Conservation (phyloP, 495 filamentous ascomycete genomes). For the Daldinia vernicosa region DNA sequence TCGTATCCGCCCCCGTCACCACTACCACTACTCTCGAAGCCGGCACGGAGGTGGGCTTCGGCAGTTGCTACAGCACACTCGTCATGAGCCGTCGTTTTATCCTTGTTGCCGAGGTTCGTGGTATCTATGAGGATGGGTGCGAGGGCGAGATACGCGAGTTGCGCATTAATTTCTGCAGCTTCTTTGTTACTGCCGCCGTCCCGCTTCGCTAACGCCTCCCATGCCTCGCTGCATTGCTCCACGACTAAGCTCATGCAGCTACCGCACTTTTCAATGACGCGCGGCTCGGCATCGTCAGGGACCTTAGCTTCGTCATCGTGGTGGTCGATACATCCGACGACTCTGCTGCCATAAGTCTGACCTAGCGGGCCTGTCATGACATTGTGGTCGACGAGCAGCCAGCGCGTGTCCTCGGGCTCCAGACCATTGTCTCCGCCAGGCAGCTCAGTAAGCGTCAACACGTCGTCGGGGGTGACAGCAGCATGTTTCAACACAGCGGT, state of each 20-base stretch:
- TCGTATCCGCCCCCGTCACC: conserved; percentile 54
- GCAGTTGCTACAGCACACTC: conserved; percentile 69
- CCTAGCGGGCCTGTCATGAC: conserved; percentile 66
- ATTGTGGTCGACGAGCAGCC: conserved; percentile 93
- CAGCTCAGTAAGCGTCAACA: conserved; percentile 63
- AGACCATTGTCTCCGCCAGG: conserved; percentile 40
- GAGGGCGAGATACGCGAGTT: conserved; percentile 79
- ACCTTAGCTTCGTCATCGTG: conserved; percentile 82
- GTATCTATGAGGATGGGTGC: conserved; percentile 89
- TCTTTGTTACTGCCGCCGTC: conserved; percentile 14
- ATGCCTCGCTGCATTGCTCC: conserved; percentile 59
- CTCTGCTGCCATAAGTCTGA: conserved; percentile 50
- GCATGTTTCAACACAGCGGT: conserved; percentile 60
- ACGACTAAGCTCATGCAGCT: conserved; percentile 85
- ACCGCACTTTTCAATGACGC: conserved; percentile 74
- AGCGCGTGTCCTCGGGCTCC: conserved; percentile 54
- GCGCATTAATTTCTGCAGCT: conserved; percentile 49
- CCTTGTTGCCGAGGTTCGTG: conserved; percentile 69
- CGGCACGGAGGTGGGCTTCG: conserved; percentile 52
- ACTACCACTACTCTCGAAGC: not conserved
- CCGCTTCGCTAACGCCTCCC: not conserved
- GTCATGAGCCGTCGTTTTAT: conserved; percentile 81
- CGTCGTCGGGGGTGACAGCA: conserved; percentile 53
- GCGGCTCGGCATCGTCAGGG: conserved; percentile 60
- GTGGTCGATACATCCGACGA: conserved; percentile 89